Evolutionary conservation across 2,329 filamentous ascomycete species (phyloP).

Genomic region (Diaporthe longicolla): DNA sequence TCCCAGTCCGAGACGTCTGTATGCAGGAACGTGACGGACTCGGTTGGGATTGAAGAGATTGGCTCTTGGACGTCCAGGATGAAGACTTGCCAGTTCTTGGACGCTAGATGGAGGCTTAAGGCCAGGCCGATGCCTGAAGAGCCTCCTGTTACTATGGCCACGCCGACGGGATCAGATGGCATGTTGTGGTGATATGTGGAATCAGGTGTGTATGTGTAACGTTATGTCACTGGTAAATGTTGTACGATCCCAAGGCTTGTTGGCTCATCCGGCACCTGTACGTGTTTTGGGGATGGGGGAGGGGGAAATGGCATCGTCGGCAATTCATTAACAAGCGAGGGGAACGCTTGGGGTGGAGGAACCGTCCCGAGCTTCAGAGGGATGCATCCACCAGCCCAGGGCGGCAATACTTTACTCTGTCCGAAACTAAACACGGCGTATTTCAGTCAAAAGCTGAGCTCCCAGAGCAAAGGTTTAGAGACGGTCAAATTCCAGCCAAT

Average conservation of each 20-base stretch:
- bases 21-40: conserved; percentile 18
- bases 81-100: conserved; percentile 46
- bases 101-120: conserved; percentile 56
- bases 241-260: too few relatives aligned
- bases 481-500: too few relatives aligned
- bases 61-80: conserved; percentile 29
- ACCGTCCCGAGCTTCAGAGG: not conserved
- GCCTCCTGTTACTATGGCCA: conserved; percentile 59
- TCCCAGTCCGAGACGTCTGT: conserved; percentile 35
- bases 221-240: too few relatives aligned
- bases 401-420: not conserved
- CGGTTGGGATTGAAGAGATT: not conserved
- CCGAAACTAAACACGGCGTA: not conserved
- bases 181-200: conserved; percentile 50
- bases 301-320: conserved; percentile 11
- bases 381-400: not conserved
- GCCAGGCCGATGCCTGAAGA: conserved; percentile 63
- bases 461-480: too few relatives aligned
- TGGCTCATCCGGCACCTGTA: too few relatives aligned
- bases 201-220: not conserved
- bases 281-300: not conserved
- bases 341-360: not conserved
- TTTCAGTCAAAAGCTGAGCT: too few relatives aligned
- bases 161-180: conserved; percentile 27
- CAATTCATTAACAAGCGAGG: conserved; percentile 18